These are phyloP conservation scores for Pyropia haitanensis DNA, from an alignment of 23 red algal genomes.

Conservation along the genomic window DNA sequence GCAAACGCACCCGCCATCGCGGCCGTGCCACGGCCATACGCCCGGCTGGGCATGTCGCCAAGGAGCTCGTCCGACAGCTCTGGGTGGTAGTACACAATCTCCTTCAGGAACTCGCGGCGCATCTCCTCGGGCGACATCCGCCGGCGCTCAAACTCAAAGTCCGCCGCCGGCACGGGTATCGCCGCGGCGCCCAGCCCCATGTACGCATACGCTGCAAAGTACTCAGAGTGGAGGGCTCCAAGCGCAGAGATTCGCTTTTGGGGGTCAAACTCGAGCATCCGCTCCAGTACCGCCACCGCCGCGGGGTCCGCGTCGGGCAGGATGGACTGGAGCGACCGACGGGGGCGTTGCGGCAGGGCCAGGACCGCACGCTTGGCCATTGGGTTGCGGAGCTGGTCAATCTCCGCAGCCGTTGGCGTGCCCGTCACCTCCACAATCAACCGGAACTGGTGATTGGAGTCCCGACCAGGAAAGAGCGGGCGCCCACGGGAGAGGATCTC, in stretches of 20 bases:
- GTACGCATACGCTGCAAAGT: slow-evolving; percentile 63
- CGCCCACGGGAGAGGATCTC: slow-evolving; percentile 74
- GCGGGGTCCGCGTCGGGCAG: slow-evolving; percentile 36
- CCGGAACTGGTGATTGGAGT: slow-evolving; percentile 75
- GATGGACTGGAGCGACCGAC: slow-evolving; percentile 27
- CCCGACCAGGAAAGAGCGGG: slow-evolving; percentile 83
- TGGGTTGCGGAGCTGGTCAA: slow-evolving; percentile 51
- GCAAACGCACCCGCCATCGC: too few relatives aligned
- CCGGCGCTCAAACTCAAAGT: slow-evolving; percentile 83
- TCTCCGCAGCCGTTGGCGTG: slow-evolving; percentile 43
- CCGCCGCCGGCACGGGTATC: slow-evolving; percentile 49
- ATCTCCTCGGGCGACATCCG: slow-evolving; percentile 54
- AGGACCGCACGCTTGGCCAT: slow-evolving; percentile 38
- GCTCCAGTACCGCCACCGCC: slow-evolving; percentile 61
- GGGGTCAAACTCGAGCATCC: slow-evolving; percentile 79
- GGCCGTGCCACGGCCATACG: background rate
- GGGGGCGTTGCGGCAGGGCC: slow-evolving; percentile 35
- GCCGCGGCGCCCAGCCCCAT: slow-evolving; percentile 42
- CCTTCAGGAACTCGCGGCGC: slow-evolving; percentile 64
- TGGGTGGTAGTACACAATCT: slow-evolving; percentile 92
- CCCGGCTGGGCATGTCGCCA: background rate
- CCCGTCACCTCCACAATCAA: slow-evolving; percentile 84
- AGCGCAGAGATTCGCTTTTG: slow-evolving; percentile 58
- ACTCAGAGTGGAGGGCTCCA: slow-evolving; percentile 65
- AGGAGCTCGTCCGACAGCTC: slow-evolving; percentile 24